These are phyloP conservation scores for Zygoascus biomembranicola DNA, from an alignment of 805 yeast genomes.

Conservation along the genomic window DNA sequence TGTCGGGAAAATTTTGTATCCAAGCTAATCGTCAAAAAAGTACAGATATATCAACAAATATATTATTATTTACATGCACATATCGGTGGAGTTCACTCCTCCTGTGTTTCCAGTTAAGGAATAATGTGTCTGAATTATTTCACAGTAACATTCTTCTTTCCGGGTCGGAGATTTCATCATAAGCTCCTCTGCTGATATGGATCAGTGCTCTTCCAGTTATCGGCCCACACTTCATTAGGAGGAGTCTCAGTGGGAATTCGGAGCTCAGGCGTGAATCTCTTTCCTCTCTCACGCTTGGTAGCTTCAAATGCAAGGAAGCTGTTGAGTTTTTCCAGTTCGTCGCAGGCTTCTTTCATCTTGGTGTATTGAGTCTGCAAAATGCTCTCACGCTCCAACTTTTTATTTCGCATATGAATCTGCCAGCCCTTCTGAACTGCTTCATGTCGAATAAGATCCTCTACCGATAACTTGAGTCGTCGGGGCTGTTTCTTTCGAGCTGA, in stretches of 20 bases:
- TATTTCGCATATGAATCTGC: slow-evolving; percentile 50
- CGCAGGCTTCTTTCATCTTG: slow-evolving; percentile 63
- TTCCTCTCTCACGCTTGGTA: slow-evolving; percentile 43
- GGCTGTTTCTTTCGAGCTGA: slow-evolving; percentile 89
- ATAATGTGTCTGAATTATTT: too few relatives aligned
- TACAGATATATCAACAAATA: not conserved
- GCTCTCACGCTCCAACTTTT: slow-evolving; percentile 33
- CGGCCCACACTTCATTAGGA: slow-evolving; percentile 71
- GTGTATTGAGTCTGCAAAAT: slow-evolving; percentile 47
- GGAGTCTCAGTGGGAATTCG: slow-evolving; percentile 89
- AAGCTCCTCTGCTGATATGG: slow-evolving; percentile 2
- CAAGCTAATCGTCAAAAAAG: not conserved
- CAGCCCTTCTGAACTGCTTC: slow-evolving; percentile 77
- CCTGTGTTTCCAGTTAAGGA: too few relatives aligned
- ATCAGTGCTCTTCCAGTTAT: slow-evolving; percentile 28
- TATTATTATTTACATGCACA: not conserved
- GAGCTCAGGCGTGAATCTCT: slow-evolving; percentile 73
- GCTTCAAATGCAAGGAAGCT: slow-evolving; percentile 58
- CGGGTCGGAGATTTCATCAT: not conserved
- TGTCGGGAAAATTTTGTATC: not conserved
- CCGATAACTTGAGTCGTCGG: slow-evolving; percentile 58
- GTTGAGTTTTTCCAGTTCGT: slow-evolving; percentile 39
- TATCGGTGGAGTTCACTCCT: too few relatives aligned
- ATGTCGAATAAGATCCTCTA: slow-evolving; percentile 82
- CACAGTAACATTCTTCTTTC: too few relatives aligned